Evolutionary conservation across 495 filamentous ascomycete species (phyloP).

Genomic region (Penicillium steckii): DNA sequence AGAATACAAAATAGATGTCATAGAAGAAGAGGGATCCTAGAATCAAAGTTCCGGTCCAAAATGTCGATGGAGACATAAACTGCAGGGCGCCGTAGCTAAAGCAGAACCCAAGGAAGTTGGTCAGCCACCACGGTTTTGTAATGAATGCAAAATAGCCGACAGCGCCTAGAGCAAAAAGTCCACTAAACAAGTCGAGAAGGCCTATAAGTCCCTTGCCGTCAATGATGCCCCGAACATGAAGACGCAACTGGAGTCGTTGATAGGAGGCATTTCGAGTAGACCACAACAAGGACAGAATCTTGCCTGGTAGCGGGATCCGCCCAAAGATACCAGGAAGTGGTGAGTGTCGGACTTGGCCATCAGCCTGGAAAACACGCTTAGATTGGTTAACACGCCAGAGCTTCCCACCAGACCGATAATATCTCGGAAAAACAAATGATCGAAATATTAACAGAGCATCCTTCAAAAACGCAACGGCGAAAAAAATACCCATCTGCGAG

Average conservation of each 20-base stretch:
- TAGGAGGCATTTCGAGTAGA: slow-evolving; percentile 41
- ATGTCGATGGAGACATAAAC: slow-evolving; percentile 87
- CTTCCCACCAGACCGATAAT: slow-evolving; percentile 36
- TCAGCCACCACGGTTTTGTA: slow-evolving; percentile 73
- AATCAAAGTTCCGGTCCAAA: slow-evolving; percentile 76
- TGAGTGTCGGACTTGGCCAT: slow-evolving; percentile 29
- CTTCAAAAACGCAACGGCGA: slow-evolving; percentile 64
- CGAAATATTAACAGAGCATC: slow-evolving; percentile 64
- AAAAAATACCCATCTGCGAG: slow-evolving; percentile 72
- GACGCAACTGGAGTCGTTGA: slow-evolving; percentile 47
- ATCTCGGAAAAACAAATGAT: slow-evolving; percentile 70
- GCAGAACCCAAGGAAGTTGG: slow-evolving; percentile 82
- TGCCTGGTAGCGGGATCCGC: slow-evolving; percentile 38
- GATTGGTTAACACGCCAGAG: slow-evolving; percentile 39
- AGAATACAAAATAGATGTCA: slow-evolving; percentile 97
- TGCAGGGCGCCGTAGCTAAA: slow-evolving; percentile 82
- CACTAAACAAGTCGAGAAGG: slow-evolving; percentile 57
- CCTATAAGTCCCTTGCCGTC: slow-evolving; percentile 47
- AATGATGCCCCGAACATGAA: slow-evolving; percentile 43
- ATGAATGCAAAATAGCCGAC: slow-evolving; percentile 70
- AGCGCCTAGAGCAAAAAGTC: slow-evolving; percentile 54
- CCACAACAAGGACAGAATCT: slow-evolving; percentile 44
- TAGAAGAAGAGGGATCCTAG: slow-evolving; percentile 83
- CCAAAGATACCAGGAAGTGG: slow-evolving; percentile 54
- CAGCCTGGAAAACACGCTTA: slow-evolving; percentile 26